phyloP scores from a whole-genome alignment of 805 yeast species.

The Saturnispora silvae region DNA sequence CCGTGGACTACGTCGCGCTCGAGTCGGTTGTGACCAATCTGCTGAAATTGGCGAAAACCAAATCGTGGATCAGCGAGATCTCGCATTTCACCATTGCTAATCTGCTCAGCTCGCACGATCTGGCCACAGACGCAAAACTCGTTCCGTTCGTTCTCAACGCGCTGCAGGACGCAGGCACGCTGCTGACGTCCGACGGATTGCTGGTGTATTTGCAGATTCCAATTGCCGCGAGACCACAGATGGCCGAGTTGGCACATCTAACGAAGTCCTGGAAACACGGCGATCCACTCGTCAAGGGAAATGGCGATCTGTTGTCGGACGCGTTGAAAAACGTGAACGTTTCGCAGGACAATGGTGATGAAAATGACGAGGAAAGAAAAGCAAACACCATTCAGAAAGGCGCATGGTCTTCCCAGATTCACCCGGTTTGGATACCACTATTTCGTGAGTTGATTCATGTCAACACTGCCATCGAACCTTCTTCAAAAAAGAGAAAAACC shows the following conservation, averaged over 20 bases:
- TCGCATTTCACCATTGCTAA: conserved; percentile 60
- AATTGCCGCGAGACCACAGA: conserved; percentile 11
- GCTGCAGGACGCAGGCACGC: conserved; percentile 43
- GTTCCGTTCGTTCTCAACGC: conserved; percentile 25
- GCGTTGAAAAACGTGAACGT: conserved; percentile 51
- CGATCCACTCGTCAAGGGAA: conserved; percentile 67
- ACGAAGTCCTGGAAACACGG: conserved; percentile 49
- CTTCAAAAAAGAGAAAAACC: conserved; percentile 29
- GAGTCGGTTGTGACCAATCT: conserved; percentile 34
- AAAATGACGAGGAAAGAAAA: conserved; percentile 25
- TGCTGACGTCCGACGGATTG: conserved; percentile 69
- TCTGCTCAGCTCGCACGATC: conserved; percentile 27
- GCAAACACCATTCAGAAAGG: conserved; percentile 37
- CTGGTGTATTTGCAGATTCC: conserved; percentile 57
- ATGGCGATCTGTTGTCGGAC: conserved; percentile 48
- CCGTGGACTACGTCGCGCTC: conserved; percentile 18
- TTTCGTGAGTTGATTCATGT: conserved; percentile 31
- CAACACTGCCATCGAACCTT: background rate
- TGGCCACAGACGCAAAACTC: conserved; percentile 13
- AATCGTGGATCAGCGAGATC: conserved; percentile 84
- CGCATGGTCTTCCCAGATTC: conserved; percentile 65
- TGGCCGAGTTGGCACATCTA: conserved; percentile 16
- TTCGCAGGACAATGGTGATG: conserved; percentile 23
- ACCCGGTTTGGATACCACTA: conserved; percentile 64
- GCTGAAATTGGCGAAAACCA: conserved; percentile 47